Percentiles rank a stretch among this genome's conserved stretches.
These are phyloP conservation scores for Tolypocladium sp. DNA, from an alignment of 2,329 filamentous ascomycete genomes.

Conservation along the genomic window DNA sequence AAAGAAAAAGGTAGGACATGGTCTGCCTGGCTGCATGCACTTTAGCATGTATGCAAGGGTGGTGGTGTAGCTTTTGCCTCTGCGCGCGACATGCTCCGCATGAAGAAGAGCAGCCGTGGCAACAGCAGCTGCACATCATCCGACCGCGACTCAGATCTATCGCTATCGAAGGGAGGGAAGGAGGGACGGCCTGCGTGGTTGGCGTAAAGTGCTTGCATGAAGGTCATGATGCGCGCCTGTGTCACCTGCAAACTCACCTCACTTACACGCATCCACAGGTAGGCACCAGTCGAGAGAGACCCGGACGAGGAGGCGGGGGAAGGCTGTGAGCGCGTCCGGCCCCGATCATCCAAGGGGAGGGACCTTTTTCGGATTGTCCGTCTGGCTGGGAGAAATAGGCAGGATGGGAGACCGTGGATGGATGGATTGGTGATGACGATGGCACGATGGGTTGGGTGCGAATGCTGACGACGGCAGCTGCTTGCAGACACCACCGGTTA, in stretches of 20 bases:
- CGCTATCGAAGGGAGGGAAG: slow-evolving; percentile 1
- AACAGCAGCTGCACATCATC: slow-evolving; percentile 1
- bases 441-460: too few species aligned
- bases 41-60: neutral
- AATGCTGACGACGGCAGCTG: neutral
- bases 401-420: too few species aligned
- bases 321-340: too few species aligned
- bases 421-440: too few species aligned
- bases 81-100: neutral
- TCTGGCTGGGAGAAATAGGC: too few species aligned
- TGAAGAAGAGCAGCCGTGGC: neutral
- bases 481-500: neutral
- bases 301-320: too few species aligned
- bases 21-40: neutral
- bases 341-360: too few species aligned
- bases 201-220: neutral
- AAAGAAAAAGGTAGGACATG: neutral
- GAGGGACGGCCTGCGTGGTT: neutral
- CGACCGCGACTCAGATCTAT: slow-evolving; percentile 2
- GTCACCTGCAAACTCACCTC: neutral
- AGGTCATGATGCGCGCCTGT: neutral
- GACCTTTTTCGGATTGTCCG: too few species aligned
- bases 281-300: too few species aligned
- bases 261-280: neutral
- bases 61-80: neutral